Base-by-base conservation (phyloP, 305 asterid genomes). In the Ajuga reptans region DNA sequence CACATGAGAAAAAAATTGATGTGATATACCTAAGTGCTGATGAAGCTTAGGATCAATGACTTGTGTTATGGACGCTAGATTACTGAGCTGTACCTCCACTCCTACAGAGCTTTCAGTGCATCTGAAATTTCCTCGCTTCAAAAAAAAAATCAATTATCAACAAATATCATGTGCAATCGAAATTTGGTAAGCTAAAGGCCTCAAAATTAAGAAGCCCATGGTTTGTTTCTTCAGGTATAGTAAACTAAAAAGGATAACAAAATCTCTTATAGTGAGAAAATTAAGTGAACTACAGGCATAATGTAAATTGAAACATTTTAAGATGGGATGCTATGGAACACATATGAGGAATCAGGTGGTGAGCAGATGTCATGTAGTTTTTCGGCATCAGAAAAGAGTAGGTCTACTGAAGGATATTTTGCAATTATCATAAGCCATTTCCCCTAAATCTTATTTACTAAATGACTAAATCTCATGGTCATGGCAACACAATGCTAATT, bases 81-180 rank as follows among this genome's bases (percentile, higher is more conserved):
- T 88, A 70, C 86, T 78, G 34, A 93, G 93, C 77, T 93, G 98
- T 1, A 79, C 57, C 78, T 93, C 97, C 72, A 93, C 98, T 57
- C 98, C 97, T 50, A 93, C 85, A 55, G 97, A 87, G 53, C 83
- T 84, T 67, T 78, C 97, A 0, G 92, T 88, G 91, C 96, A 87
- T 85, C 90, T 90, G 91, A 93, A 93, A 81, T 93, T 93, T 78
- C 87, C 96, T 84, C 98, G 86, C 98, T 93, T 80, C 72, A 78
- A 72, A 59, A 34, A 29, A 72, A 84, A 79, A 65, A 71, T 60
- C 77, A 80, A 62, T 47, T 54, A 80, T 64, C 43, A 60, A 59
- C 64, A 72, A 78, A 53, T 18, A 72, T 64, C 63, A 72, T 66
- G 56, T 75, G 72, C 46, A 75, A 74, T 67, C 53, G 73, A 72